Percentiles rank a stretch among this genome's conserved stretches.
Evolutionary conservation across 495 filamentous ascomycete genomes (phyloP).

Genomic region (Penicillium daleae): DNA sequence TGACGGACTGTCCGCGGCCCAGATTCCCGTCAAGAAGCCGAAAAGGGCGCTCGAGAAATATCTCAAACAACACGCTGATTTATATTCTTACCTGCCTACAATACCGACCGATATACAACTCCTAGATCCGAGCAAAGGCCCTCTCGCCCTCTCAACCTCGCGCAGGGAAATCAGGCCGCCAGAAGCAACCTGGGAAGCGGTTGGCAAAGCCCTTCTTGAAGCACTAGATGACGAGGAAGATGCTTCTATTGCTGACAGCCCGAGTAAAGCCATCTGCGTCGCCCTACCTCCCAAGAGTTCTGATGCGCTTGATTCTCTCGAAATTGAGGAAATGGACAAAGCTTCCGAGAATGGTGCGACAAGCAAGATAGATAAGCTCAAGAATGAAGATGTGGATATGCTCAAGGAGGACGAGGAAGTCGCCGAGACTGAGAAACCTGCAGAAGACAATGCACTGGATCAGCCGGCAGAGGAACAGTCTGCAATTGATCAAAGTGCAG

Average conservation of each 20-base stretch:
- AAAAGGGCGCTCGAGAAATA: conserved; percentile 65
- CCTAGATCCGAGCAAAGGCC: conserved; percentile 29
- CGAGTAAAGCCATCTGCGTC: conserved; percentile 45
- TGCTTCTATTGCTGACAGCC: conserved; percentile 33
- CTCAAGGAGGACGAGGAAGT: conserved; percentile 18
- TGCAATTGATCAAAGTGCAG: conserved; percentile 46
- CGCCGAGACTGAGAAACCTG: conserved; percentile 18
- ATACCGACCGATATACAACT: conserved; percentile 43
- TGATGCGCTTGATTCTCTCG: conserved; percentile 12
- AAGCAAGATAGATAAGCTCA: conserved; percentile 1
- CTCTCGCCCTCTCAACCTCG: conserved; percentile 35
- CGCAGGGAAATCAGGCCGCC: conserved; percentile 38
- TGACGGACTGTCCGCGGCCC: conserved; percentile 72
- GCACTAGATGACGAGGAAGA: conserved; percentile 51
- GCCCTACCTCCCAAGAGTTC: conserved; percentile 38
- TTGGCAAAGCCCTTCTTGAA: conserved; percentile 61
- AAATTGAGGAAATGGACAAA: conserved; percentile 24
- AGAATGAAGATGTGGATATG: conserved; percentile 23
- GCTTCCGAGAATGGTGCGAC: neutral
- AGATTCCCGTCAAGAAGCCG: conserved; percentile 64
- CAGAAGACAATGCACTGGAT: conserved; percentile 5
- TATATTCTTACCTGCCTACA: conserved; percentile 74
- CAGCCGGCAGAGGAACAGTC: conserved; percentile 44
- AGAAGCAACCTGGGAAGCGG: conserved; percentile 53
- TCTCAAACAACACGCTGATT: conserved; percentile 71